Evolutionary conservation across 2,329 filamentous ascomycete species (phyloP).

Genomic region (Pseudogymnoascus sp.): DNA sequence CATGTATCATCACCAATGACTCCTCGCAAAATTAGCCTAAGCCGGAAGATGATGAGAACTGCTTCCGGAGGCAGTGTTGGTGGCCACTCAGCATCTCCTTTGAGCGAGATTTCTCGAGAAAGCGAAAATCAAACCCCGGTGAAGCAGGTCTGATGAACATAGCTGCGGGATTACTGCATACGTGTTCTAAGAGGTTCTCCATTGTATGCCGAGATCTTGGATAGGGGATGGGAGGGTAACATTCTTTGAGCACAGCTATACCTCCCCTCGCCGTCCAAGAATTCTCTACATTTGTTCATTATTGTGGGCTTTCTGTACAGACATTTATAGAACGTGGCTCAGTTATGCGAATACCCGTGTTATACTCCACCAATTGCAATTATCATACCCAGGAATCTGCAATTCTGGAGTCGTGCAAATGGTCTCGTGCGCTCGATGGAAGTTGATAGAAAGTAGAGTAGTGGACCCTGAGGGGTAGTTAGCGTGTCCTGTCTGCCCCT

Average conservation of each 20-base stretch:
- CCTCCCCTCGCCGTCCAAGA: neutral
- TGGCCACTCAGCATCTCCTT: neutral
- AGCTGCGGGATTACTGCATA: neutral
- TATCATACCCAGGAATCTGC: neutral
- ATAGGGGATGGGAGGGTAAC: neutral
- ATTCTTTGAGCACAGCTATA: neutral
- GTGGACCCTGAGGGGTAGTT: constrained; percentile 1
- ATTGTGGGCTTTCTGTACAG: constrained; percentile 4
- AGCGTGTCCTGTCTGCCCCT: neutral
- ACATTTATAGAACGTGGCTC: constrained; percentile 6
- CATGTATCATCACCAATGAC: neutral
- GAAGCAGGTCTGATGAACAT: neutral
- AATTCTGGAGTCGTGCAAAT: neutral
- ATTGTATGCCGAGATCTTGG: neutral
- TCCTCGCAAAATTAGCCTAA: neutral
- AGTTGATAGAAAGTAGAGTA: constrained; percentile 4
- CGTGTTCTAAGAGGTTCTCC: neutral
- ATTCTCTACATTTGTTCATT: neutral
- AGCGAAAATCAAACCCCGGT: neutral
- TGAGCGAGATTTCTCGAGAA: neutral
- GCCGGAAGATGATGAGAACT: neutral
- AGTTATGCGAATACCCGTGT: neutral
- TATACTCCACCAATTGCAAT: constrained; percentile 6
- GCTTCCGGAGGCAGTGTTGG: constrained; percentile 1
- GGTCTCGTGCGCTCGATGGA: constrained; percentile 3